These are phyloP conservation scores for Corymbia citriodora DNA, from an alignment of 441 rosid genomes.

Conservation along the genomic window DNA sequence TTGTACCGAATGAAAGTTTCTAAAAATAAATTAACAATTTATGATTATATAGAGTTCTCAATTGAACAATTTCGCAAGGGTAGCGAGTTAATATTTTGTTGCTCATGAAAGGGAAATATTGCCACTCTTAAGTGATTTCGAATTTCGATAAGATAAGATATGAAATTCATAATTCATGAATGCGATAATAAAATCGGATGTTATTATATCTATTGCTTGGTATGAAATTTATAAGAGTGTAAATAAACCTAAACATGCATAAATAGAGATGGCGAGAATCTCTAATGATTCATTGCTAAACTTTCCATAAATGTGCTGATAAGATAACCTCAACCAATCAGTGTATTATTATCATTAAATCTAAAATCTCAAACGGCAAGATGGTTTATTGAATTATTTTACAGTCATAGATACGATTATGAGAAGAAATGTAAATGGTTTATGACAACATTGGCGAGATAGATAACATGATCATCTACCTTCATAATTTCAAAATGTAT, in stretches of 20 bases:
- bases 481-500: not conserved
- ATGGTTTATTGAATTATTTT: not conserved
- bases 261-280: not conserved
- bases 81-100: not conserved
- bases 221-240: not conserved
- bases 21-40: not conserved
- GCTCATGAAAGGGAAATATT: not conserved
- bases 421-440: not conserved
- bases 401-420: fast-evolving
- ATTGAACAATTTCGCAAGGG: not conserved
- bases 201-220: not conserved
- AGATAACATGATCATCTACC: not conserved
- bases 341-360: not conserved
- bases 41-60: not conserved
- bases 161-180: not conserved
- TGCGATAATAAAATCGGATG: fast-evolving
- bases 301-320: not conserved
- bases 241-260: not conserved
- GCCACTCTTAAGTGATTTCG: not conserved
- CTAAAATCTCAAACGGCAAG: not conserved
- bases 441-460: not conserved
- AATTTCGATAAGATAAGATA: not conserved
- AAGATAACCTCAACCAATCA: not conserved
- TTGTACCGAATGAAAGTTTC: not conserved
- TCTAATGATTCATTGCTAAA: not conserved